Base-by-base conservation (phyloP, 2,329 filamentous ascomycete genomes). In the Orbilia oligospora region DNA sequence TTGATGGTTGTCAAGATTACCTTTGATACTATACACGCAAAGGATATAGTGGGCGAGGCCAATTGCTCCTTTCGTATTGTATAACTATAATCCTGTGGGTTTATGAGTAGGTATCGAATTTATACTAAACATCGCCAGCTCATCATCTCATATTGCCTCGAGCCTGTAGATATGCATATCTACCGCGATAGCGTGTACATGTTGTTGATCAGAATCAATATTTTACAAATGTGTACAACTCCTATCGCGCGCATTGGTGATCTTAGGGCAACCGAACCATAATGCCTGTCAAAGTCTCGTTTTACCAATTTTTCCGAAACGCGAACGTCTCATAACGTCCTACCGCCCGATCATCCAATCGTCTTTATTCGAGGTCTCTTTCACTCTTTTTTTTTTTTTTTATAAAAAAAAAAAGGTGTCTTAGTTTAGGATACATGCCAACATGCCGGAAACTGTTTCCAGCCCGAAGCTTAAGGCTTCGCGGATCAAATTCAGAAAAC, bases 261-360 rank as follows among this genome's bases (percentile, higher is more conserved):
- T 48, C 18, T 22, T 44, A 44, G 12, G 16, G 3, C 48, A 22
- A 51, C 16, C 9, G 16, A 27, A 24, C 9, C 20, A 24, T 12
- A 4, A 51, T 55, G 51, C n/a, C 18, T 12, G 20, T 51, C 48
- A 36, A 36, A 12, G 0, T 14, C 20, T 16, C 36, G 36, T 44
- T 61, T 44, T 61, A 61, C 56, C 9, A 41, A 61, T 61, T 61
- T 41, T 61, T 27, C 56, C 18, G 36, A 61, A 61, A 61, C 56
- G 20, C 24, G 3, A 30, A 3, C 27, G 5, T 41, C 18, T 20
- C 16, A 9, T 14, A 41, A 41, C 9, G 2, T 12, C 10, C 5
- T 27, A 10, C 56, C 56, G 56, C 56, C 22, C 33, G 36, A 27
- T 27, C 33, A 27, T 61, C 36, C 44, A 16, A 2, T 1, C 16